Base-by-base conservation (phyloP, 352 stramenopile species). In the Aphanomyces cochlioides region DNA sequence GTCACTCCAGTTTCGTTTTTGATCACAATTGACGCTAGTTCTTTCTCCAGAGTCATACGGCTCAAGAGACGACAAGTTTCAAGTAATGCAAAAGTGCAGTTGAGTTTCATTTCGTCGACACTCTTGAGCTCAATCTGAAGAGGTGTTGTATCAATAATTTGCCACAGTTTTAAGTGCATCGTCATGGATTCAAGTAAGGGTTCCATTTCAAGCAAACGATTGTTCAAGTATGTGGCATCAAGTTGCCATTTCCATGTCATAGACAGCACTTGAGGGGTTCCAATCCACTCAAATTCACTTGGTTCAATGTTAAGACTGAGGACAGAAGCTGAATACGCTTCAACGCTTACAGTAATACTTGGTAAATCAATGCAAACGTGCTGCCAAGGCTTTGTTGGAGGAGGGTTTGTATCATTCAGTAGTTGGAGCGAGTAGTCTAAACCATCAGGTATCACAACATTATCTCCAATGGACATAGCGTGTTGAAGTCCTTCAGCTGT, bases 191-290 rank as follows among this genome's bases (percentile, higher is more conserved):
- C 88, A 37, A 95, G 74, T 8, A 95, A 75, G 38, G 88, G 88
- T 47, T 96, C 88, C 21, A 85, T 89, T 21, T 81, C 82, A 21
- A 95, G 81, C 17, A 96, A 73, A 50, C 88, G 87, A 38, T 92
- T 47, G 53, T 95, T 96, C 67, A 94, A 84, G 73, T 96, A 96
- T 77, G 83, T 90, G 5, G 84, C 85, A 60, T 96, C 85, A 37
- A 84, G 39, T 15, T 67, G 81, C 39, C 81, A 90, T 10, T 67
- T 77, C 19, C 75, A 74, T 12, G 67, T 28, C 13, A 60, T 15
- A 19, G 34, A 61, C 12, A 17, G 28, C 7, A 63, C 64, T 12
- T 40, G 8, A 3, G 45, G 64, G 15, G 64, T 64, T 4, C 10
- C 2, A 8, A 70, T 34, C 48, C 53, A 50, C 17, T 48, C 40